Percentiles rank a stretch among this genome's conserved stretches.
phyloP scores from a whole-genome alignment of 305 asterid species.

The Striga hermonthica region DNA sequence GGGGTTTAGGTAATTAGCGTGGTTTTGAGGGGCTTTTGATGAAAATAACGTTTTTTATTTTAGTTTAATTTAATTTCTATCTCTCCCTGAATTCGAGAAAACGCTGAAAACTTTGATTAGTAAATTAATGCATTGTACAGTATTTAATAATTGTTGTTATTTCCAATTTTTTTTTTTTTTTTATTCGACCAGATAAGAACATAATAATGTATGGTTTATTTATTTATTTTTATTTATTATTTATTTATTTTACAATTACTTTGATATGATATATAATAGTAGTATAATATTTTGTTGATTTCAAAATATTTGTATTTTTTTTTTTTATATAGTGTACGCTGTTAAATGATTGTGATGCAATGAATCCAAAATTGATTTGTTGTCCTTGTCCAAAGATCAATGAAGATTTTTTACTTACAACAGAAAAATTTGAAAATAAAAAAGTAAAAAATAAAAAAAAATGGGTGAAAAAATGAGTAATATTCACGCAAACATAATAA shows the following conservation, averaged over 20 bases:
- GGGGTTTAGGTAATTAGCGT: neutral
- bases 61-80: constrained; percentile 11
- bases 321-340: constrained; percentile 28
- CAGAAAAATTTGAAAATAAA: neutral
- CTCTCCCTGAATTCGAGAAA: constrained; percentile 36
- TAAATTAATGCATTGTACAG: constrained; percentile 2
- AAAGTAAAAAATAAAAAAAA: neutral
- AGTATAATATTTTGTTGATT: constrained; percentile 27
- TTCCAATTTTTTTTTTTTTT: constrained; percentile 11
- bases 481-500: constrained; percentile 27
- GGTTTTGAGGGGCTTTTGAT: constrained; percentile 5
- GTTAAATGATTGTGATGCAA: constrained; percentile 33
- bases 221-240: neutral
- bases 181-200: constrained; percentile 16
- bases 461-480: too few species aligned
- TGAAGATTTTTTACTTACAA: constrained; percentile 30
- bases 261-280: constrained; percentile 31
- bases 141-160: neutral
- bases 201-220: neutral
- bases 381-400: constrained; percentile 38
- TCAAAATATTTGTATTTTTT: constrained; percentile 21
- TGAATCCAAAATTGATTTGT: constrained; percentile 27
- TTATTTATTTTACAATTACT: neutral
- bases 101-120: constrained; percentile 4
- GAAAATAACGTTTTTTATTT: constrained; percentile 13